These are phyloP conservation scores for Albifimbria verrucaria DNA, from an alignment of 2,329 filamentous ascomycete genomes.

Conservation along the genomic window DNA sequence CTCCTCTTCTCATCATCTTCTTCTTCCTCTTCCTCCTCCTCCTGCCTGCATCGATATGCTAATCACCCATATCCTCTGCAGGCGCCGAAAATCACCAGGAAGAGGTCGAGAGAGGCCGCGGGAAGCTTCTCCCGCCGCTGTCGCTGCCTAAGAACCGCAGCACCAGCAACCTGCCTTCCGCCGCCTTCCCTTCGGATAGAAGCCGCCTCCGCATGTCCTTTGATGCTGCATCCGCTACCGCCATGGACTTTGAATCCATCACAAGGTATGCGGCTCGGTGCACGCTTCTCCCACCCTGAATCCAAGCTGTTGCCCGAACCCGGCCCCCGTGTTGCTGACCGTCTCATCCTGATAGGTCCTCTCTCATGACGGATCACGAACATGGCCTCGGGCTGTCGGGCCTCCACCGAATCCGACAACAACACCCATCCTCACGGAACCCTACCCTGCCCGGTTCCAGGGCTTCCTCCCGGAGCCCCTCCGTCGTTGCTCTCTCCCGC, in stretches of 20 bases:
- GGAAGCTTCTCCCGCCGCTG: conserved; percentile 43
- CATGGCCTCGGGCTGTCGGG: conserved; percentile 83
- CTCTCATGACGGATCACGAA: conserved; percentile 81
- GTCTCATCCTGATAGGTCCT: conserved; percentile 55
- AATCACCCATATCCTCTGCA: conserved; percentile 17
- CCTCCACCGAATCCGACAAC: conserved; percentile 89
- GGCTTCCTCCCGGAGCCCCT: conserved; percentile 59
- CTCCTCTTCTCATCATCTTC: conserved; percentile 5
- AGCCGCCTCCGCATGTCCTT: conserved; percentile 71
- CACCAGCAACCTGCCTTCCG: conserved; percentile 57
- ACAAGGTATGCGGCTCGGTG: conserved; percentile 56
- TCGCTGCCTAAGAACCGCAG: conserved; percentile 63
- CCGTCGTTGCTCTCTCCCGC: conserved; percentile 55
- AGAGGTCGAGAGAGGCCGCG: conserved; percentile 38
- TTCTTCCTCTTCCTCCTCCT: conserved; percentile 2
- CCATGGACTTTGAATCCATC: conserved; percentile 64
- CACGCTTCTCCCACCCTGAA: neutral
- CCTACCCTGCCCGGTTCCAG: conserved; percentile 62
- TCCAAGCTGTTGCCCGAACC: conserved; percentile 12
- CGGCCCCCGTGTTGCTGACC: conserved; percentile 20
- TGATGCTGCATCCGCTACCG: conserved; percentile 61
- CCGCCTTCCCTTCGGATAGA: conserved; percentile 46
- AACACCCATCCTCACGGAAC: conserved; percentile 60
- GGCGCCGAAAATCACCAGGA: conserved; percentile 28
- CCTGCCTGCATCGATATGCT: conserved; percentile 10